Evolutionary conservation across 1,284 basidiomycete species (phyloP).

Genomic region (Leccinum insolens): DNA sequence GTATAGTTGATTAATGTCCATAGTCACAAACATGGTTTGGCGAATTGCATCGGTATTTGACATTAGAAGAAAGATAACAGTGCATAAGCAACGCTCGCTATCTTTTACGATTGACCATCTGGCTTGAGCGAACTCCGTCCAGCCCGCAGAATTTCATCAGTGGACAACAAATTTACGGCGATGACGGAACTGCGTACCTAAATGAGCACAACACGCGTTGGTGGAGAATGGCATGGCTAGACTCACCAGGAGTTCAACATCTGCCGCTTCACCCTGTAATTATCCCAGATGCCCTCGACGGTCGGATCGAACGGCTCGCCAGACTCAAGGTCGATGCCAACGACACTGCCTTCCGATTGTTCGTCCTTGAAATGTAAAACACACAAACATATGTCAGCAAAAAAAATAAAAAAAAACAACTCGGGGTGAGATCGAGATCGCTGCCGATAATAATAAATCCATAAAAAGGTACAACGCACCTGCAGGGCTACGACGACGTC

Average conservation of each 20-base stretch:
- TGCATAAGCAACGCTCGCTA: conserved; percentile 18
- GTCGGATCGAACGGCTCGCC: conserved; percentile 98
- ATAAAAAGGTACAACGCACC: conserved; percentile 42
- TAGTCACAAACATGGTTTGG: conserved; percentile 26
- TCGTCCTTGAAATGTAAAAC: conserved; percentile 67
- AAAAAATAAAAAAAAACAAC: neutral
- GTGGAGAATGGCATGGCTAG: conserved; percentile 11
- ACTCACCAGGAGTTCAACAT: conserved; percentile 95
- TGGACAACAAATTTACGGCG: conserved; percentile 93
- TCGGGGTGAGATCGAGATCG: conserved; percentile 13
- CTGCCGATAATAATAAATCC: conserved; percentile 3
- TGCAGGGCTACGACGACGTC: conserved; percentile 92
- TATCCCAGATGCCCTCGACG: conserved; percentile 97
- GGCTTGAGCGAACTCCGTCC: conserved; percentile 88
- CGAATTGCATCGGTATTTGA: conserved; percentile 17
- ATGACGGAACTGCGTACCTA: conserved; percentile 83
- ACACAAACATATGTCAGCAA: conserved; percentile 1
- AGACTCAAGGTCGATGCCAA: conserved; percentile 91
- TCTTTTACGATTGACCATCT: conserved; percentile 66
- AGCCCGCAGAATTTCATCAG: conserved; percentile 94
- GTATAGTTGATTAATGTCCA: conserved; percentile 37
- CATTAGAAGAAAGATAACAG: conserved; percentile 26
- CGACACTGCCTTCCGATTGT: conserved; percentile 86
- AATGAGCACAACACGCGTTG: conserved; percentile 25
- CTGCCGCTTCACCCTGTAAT: conserved; percentile 98